A percentile compares a stretch with the other conserved stretches of the same genome.
Conservation (phyloP, 2,329 filamentous ascomycete species). For the Aspergillus sp. region DNA sequence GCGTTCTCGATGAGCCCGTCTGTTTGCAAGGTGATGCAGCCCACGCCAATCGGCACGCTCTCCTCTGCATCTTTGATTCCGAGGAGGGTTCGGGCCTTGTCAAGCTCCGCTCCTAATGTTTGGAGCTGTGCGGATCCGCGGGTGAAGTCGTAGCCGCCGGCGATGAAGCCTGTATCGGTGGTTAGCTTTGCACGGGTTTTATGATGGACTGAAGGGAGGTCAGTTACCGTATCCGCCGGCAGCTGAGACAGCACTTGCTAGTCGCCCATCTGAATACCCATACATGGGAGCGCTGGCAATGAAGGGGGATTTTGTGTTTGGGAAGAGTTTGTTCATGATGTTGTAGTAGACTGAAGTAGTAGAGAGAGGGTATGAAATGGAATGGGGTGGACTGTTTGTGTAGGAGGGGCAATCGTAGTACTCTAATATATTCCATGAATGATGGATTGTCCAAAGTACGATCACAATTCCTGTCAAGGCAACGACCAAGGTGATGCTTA, state of each 20-base stretch:
- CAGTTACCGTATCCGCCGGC: background rate
- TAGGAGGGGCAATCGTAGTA: background rate
- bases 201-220: background rate
- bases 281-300: constrained; percentile 1
- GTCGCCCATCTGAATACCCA: background rate
- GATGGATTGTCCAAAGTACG: background rate
- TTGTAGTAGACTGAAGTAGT: background rate
- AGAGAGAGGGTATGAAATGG: too few relatives aligned
- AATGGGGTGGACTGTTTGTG: background rate
- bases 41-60: background rate
- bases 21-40: background rate
- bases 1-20: background rate
- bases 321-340: background rate
- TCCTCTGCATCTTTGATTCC: background rate
- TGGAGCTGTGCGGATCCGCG: background rate
- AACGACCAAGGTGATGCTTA: background rate
- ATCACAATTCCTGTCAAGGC: background rate
- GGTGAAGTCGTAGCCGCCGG: background rate
- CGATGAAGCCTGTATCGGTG: background rate
- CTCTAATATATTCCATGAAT: background rate
- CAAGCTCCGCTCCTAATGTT: background rate
- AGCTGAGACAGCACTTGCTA: background rate
- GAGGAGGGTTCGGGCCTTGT: background rate
- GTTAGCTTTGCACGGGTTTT: background rate
- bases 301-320: background rate